Evolutionary conservation across 306 rosid species (phyloP).

Genomic region (Carpinus fangiana): DNA sequence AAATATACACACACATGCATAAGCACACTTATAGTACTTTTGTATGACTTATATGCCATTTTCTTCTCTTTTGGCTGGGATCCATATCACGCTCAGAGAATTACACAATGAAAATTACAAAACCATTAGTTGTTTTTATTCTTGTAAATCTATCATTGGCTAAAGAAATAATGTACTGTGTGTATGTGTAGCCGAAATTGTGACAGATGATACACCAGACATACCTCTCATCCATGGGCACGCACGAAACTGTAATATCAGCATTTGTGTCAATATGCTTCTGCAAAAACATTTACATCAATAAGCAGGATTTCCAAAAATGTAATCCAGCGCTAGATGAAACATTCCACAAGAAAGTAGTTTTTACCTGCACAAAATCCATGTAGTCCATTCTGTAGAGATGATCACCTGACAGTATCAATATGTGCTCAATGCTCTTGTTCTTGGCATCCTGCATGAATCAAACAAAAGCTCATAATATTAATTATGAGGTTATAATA

Average conservation of each 20-base stretch:
- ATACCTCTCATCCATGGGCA: constrained; percentile 91
- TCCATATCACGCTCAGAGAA: neutral
- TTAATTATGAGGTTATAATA: neutral
- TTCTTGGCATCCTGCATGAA: constrained; percentile 75
- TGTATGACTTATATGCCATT: neutral
- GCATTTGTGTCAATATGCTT: constrained; percentile 88
- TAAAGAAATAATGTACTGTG: neutral
- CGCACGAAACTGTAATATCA: constrained; percentile 90
- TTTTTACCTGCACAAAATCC: constrained; percentile 74
- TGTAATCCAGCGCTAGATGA: neutral
- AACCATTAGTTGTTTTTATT: neutral
- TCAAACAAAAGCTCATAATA: constrained; percentile 6
- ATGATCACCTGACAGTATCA: constrained; percentile 93
- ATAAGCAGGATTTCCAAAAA: constrained; percentile 12
- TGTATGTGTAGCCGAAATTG: neutral
- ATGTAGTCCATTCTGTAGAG: constrained; percentile 89
- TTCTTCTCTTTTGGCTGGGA: neutral
- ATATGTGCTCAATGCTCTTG: constrained; percentile 80
- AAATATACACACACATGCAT: too few relatives aligned
- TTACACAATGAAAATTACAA: neutral
- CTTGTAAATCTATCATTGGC: neutral
- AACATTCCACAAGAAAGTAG: neutral
- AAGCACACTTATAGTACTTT: neutral
- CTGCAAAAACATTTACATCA: constrained; percentile 43
- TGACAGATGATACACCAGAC: neutral